Percentiles rank a stretch among this genome's conserved stretches.
These are phyloP conservation scores for Rosa hybrid DNA, from an alignment of 331 rosid genomes.

Conservation along the genomic window DNA sequence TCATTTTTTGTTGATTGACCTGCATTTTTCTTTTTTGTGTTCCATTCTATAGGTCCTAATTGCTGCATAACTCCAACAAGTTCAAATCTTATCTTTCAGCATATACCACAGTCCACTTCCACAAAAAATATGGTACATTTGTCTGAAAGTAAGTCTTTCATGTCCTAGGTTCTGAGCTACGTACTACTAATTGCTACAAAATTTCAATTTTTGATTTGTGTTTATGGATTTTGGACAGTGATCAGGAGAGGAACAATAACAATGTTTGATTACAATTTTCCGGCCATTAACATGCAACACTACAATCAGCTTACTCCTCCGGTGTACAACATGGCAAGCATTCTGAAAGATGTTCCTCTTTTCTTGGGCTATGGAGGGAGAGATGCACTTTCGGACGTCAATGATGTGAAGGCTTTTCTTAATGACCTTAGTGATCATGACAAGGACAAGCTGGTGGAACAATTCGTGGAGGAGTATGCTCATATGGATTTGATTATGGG, in stretches of 20 bases:
- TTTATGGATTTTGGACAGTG: constrained; percentile 47
- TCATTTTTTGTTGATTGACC: constrained; percentile 5
- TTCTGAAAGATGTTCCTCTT: constrained; percentile 72
- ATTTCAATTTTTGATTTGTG: neutral
- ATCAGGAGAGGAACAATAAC: constrained; percentile 62
- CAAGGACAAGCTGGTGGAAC: constrained; percentile 65
- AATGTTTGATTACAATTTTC: constrained; percentile 61
- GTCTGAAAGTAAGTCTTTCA: constrained; percentile 69
- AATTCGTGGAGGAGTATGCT: constrained; percentile 70
- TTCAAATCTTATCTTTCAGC: constrained; percentile 38
- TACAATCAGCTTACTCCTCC: constrained; percentile 80
- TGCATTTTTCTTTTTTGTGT: neutral
- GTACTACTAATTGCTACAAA: neutral
- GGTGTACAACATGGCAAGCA: constrained; percentile 59
- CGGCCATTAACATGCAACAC: constrained; percentile 44
- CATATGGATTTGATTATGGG: constrained; percentile 89
- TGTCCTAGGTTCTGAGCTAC: neutral
- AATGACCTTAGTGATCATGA: constrained; percentile 57
- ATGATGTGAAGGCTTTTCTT: constrained; percentile 61
- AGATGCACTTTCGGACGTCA: constrained; percentile 63
- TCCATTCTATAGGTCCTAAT: constrained; percentile 52
- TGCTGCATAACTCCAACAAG: constrained; percentile 66
- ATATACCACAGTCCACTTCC: constrained; percentile 77
- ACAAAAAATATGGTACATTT: constrained; percentile 81
- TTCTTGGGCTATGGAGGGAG: constrained; percentile 75